Base-by-base conservation (phyloP, 805 yeast species). In the Diddensiella transvaalensis region DNA sequence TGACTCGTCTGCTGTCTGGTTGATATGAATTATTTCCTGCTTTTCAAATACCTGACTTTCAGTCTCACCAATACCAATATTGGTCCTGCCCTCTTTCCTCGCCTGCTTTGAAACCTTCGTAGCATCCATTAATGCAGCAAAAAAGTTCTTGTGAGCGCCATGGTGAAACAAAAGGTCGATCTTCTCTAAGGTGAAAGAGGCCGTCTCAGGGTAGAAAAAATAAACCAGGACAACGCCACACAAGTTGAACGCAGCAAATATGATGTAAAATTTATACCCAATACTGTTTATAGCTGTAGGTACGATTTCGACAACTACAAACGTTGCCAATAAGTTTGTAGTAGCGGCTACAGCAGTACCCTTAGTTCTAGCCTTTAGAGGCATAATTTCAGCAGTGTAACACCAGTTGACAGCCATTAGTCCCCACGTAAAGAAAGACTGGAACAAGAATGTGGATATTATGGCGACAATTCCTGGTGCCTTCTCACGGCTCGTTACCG, bases 201-300 rank as follows among this genome's bases (percentile, higher is more conserved):
- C 80, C 21, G 87, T 82, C 66, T 83, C 87, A 32, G 83, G 85
- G 77, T 80, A 78, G 66, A 79, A 77, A 53, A 80, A 59, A 42
- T 30, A 50, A 22, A 46, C 45, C 23, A 55, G 52, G 35, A 5
- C 76, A 69, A 17, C 78, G 75, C 62, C 79, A 66, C 37, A 69
- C 62, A 47, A 69, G 66, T 95, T 87, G 64, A 67, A 46, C 17
- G 46, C 50, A 13, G 59, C 60, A 46, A 62, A 62, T 43, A 62
- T 57, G 73, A 65, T 3, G 78, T 60, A 62, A 24, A 60, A 57
- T 26, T 50, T 56, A 21, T 47, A 52, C 4, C 54, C 50, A 40
- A 56, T 69, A 42, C 80, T 80, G 11, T 79, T 82, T 33, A 77
- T 77, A 57, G 84, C 86, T 29, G 74, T 69, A 6, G 59, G 59